These are phyloP conservation scores for Sclerotinia trifoliorum DNA, from an alignment of 2,329 filamentous ascomycete genomes.

Conservation along the genomic window DNA sequence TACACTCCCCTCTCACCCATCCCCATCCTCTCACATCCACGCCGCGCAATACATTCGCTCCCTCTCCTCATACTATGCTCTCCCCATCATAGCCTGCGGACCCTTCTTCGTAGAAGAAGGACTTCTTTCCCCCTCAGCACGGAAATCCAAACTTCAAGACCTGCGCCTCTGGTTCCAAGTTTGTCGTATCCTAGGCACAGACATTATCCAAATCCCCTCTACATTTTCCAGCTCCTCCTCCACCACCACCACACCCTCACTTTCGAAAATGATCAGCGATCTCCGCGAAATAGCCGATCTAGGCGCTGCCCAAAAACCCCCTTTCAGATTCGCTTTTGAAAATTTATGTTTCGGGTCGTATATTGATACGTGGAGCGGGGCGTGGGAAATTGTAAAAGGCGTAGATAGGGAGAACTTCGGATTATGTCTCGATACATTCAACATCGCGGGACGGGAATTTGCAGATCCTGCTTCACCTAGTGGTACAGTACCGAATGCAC, in stretches of 20 bases:
- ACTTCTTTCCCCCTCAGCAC: slow-evolving; percentile 59
- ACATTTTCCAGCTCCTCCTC: slow-evolving; percentile 50
- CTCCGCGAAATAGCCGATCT: slow-evolving; percentile 65
- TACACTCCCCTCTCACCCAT: slow-evolving; percentile 31
- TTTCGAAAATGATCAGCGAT: slow-evolving; percentile 59
- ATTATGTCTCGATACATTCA: slow-evolving; percentile 75
- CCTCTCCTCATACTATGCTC: slow-evolving; percentile 55
- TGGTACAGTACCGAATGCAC: slow-evolving; percentile 33
- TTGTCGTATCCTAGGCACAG: slow-evolving; percentile 62
- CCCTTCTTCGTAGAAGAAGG: slow-evolving; percentile 80
- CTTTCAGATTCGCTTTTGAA: slow-evolving; percentile 70
- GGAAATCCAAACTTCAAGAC: slow-evolving; percentile 57
- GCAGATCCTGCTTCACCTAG: slow-evolving; percentile 59
- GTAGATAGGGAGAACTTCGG: slow-evolving; percentile 73
- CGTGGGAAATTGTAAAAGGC: slow-evolving; percentile 64
- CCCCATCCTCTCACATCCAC: slow-evolving; percentile 48
- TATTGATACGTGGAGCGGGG: slow-evolving; percentile 68
- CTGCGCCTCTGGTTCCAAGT: slow-evolving; percentile 69
- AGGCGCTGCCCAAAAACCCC: slow-evolving; percentile 54
- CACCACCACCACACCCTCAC: slow-evolving; percentile 48
- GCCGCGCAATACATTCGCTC: slow-evolving; percentile 57
- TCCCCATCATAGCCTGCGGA: slow-evolving; percentile 55
- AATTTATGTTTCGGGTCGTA: slow-evolving; percentile 70
- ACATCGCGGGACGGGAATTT: slow-evolving; percentile 69
- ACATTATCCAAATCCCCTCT: slow-evolving; percentile 72